Base-by-base conservation (phyloP, 2,329 filamentous ascomycete species). In the Alternaria arborescens region DNA sequence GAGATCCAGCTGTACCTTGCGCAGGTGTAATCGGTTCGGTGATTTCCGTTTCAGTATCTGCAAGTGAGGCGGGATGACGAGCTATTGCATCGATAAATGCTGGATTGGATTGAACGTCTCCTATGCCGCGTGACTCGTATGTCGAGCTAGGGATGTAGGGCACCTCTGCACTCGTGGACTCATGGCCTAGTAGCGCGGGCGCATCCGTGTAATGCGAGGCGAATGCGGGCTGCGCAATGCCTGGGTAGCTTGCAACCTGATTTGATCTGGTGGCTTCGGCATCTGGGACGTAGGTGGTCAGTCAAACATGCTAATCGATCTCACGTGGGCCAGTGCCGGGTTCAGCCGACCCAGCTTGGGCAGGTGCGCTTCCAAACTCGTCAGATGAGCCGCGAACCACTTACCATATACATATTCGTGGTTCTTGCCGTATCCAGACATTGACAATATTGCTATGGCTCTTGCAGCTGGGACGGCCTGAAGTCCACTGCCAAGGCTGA, bases 331-430 rank as follows among this genome's bases (percentile, higher is more conserved):
- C 55, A 64, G 46, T 53, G 66, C 68, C 70, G 73, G 71, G 72
- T 68, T 63, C 72, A 72, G 72, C 73, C 73, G 75, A 77, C 67
- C 71, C 72, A 67, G 67, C 58, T 68, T 64, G 75, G 73, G 72
- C 75, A 77, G 75, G 71, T 76, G 76, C 66, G 70, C 69, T 67
- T 68, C 54, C 53, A 59, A 58, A 63, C 64, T 67, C 67, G 73
- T 79, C 77, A 78, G 68, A 75, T 82, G 83, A 69, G 80, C 78
- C 65, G 63, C 70, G 68, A 48, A 62, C 62, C 60, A 89, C 92
- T 83, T 84, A 96, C 93, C 91, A 81, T 94, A 91, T 83, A 94
- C 87, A 79, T 90, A 90, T 79, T 90, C 85, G 79, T 91, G 88
- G 60, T 88, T 81, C 82, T 96, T 97, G 75, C 86, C 84, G 85